phyloP scores from a whole-genome alignment of 208 protist species.

The Acanthamoeba comandoni region DNA sequence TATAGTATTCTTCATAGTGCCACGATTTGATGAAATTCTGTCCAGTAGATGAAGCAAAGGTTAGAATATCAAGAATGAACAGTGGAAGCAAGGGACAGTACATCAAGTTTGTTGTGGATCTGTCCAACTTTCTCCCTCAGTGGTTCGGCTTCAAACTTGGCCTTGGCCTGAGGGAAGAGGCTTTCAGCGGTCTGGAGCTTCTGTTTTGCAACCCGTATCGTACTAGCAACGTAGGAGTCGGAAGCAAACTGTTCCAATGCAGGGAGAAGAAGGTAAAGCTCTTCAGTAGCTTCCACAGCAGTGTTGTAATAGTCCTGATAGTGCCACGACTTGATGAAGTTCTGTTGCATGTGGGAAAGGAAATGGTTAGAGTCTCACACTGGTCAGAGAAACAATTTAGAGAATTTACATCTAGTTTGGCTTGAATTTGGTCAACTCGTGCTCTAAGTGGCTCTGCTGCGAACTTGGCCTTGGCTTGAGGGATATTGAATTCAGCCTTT shows the following conservation, averaged over 20 bases:
- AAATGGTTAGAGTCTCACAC: background rate
- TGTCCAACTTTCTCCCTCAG: background rate
- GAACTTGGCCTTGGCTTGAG: constrained; percentile 46
- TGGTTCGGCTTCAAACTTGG: constrained; percentile 52
- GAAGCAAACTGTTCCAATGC: constrained; percentile 50
- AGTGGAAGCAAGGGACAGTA: background rate
- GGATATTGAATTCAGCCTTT: constrained; percentile 34
- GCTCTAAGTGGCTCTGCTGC: background rate
- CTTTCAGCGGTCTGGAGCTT: background rate
- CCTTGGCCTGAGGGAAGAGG: constrained; percentile 44
- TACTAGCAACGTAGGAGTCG: background rate
- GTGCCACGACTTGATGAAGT: constrained; percentile 66
- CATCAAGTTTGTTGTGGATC: constrained; percentile 7
- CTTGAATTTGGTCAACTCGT: background rate
- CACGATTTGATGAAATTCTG: constrained; percentile 71
- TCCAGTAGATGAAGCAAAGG: background rate
- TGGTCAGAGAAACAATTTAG: background rate
- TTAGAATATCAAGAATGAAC: background rate
- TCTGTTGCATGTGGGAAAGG: background rate
- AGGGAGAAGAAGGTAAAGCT: constrained; percentile 14
- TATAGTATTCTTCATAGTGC: constrained; percentile 47
- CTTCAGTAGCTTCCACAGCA: constrained; percentile 14
- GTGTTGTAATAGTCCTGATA: constrained; percentile 53
- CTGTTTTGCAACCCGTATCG: background rate
- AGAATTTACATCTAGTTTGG: constrained; percentile 2